Percentiles rank a stretch among this genome's conserved stretches.
These are phyloP conservation scores for Tephrocybe rancida DNA, from an alignment of 768 basidiomycete genomes.

Conservation along the genomic window DNA sequence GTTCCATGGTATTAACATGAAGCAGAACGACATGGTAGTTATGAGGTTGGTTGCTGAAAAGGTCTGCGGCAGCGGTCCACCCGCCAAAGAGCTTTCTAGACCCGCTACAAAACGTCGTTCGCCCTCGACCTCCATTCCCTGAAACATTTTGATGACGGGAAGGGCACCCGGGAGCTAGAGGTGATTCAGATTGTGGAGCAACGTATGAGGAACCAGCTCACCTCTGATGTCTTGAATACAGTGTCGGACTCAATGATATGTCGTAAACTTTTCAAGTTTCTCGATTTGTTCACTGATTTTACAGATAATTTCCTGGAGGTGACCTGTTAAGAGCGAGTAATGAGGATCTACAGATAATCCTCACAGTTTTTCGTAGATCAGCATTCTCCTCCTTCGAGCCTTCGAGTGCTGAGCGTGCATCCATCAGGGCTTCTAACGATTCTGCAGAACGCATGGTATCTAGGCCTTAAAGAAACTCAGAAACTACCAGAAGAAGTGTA, in stretches of 20 bases:
- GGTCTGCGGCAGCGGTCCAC: constrained; percentile 21
- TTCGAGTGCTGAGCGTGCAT: not conserved
- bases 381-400: not conserved
- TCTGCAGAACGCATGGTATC: constrained; percentile 1
- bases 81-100: constrained; percentile 16
- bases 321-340: not conserved
- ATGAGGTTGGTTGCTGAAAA: constrained; percentile 8
- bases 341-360: not conserved
- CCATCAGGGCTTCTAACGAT: constrained; percentile 6
- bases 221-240: constrained; percentile 11
- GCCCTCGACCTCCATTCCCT: constrained; percentile 20
- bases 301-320: not conserved
- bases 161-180: constrained; percentile 29
- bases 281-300: constrained; percentile 8
- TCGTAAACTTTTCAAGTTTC: constrained; percentile 23
- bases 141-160: constrained; percentile 18
- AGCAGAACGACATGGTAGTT: not conserved
- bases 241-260: constrained; percentile 7
- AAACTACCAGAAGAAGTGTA: too few relatives aligned
- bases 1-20: too few relatives aligned
- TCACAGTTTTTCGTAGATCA: not conserved
- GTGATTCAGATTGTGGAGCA: not conserved
- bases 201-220: not conserved
- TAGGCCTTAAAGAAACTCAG: constrained; percentile 1
- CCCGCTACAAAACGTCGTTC: constrained; percentile 21